phyloP scores from a whole-genome alignment of 306 rosid species.

The Inga leiocalycina region DNA sequence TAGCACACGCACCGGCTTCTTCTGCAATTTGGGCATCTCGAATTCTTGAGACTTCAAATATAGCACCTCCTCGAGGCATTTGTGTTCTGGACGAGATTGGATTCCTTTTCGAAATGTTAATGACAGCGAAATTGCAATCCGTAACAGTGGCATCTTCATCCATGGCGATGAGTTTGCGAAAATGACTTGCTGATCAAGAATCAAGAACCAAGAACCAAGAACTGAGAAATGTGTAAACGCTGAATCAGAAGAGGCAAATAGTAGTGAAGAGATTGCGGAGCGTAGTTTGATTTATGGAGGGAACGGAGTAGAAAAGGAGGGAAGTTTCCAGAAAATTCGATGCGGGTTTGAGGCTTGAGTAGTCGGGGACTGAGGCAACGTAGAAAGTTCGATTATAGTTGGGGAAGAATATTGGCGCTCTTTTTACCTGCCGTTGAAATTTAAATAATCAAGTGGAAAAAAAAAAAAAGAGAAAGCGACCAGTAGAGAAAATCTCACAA shows the following conservation, averaged over 20 bases:
- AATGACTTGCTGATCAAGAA: constrained; percentile 24
- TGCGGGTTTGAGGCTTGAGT: not conserved
- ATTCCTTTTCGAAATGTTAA: constrained; percentile 41
- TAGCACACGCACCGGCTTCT: constrained; percentile 69
- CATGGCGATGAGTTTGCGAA: constrained; percentile 46
- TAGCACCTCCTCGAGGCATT: constrained; percentile 65
- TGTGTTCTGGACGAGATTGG: constrained; percentile 47
- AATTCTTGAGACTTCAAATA: constrained; percentile 51
- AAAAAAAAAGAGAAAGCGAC: no score
- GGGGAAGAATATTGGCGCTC: not conserved
- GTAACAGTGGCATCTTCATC: constrained; percentile 56
- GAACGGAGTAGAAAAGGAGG: not conserved
- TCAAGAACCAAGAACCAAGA: not conserved
- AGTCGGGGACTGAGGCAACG: not conserved
- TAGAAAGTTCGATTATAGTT: not conserved
- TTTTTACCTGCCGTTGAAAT: not conserved
- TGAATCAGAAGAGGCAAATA: not conserved
- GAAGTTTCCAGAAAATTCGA: constrained; percentile 4
- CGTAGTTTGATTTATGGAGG: not conserved
- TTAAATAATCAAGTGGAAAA: no score
- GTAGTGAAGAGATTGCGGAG: not conserved
- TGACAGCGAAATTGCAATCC: constrained; percentile 46
- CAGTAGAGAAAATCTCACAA: no score
- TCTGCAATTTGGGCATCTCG: constrained; percentile 78
- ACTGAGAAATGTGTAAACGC: not conserved